Evolutionary conservation across 352 stramenopile species (phyloP).

Genomic region (Plasmopara muralis): DNA sequence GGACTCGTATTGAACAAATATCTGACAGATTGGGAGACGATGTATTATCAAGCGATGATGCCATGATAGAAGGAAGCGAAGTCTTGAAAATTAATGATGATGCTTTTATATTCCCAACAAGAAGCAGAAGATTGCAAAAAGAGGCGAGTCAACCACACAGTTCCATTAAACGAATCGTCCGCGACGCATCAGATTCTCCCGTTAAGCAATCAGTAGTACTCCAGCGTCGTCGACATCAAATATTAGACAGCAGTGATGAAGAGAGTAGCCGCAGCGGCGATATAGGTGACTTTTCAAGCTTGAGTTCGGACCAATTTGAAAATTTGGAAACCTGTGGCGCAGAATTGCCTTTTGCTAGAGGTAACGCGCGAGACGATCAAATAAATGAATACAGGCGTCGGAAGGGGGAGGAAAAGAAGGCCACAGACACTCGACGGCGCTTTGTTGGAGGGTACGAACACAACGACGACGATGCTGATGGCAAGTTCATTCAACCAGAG

Average conservation of each 20-base stretch:
- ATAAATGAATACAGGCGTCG: slow-evolving; percentile 1
- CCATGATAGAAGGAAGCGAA: slow-evolving; percentile 1
- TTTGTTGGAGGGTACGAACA: slow-evolving; percentile 76
- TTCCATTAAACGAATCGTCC: neutral
- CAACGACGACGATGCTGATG: slow-evolving; percentile 44
- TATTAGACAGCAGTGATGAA: slow-evolving; percentile 37
- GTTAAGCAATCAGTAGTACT: slow-evolving; percentile 5
- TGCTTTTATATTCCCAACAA: slow-evolving; percentile 11
- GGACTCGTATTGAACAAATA: neutral
- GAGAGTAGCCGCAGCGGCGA: slow-evolving; percentile 19
- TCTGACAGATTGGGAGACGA: neutral
- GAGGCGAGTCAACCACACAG: slow-evolving; percentile 8
- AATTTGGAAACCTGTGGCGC: neutral
- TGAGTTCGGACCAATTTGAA: slow-evolving; percentile 3
- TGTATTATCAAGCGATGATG: slow-evolving; percentile 1
- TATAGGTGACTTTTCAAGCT: slow-evolving; percentile 2
- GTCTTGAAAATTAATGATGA: slow-evolving; percentile 11
- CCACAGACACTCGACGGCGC: slow-evolving; percentile 22
- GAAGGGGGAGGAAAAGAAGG: slow-evolving; percentile 9
- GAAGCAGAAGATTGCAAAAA: slow-evolving; percentile 3
- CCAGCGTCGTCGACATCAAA: slow-evolving; percentile 25
- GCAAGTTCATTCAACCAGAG: slow-evolving; percentile 80
- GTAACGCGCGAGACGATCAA: neutral
- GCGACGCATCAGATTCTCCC: neutral
- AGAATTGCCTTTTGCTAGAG: neutral